A percentile compares a stretch with the other conserved stretches of the same genome.
Conservation (phyloP, 2,329 filamentous ascomycete genomes). For the Penicillium occitanis region DNA sequence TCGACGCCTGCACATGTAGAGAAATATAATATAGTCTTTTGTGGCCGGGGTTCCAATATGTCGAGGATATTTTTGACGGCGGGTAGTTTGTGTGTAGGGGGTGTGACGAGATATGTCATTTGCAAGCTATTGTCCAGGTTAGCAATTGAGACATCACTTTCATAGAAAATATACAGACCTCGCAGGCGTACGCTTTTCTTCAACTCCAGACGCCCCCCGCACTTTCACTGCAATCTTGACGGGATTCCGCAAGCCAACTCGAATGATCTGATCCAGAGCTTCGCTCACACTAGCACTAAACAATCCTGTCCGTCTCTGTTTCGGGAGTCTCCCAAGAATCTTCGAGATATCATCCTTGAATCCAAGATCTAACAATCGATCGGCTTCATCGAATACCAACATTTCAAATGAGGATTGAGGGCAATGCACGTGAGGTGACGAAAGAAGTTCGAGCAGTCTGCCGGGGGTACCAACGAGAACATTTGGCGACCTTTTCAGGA, state of each 20-base stretch:
- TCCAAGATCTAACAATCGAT: slow-evolving; percentile 85
- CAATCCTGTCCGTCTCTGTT: slow-evolving; percentile 87
- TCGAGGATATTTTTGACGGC: slow-evolving; percentile 69
- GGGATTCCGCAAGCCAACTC: slow-evolving; percentile 87
- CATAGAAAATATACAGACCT: slow-evolving; percentile 43
- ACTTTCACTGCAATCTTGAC: slow-evolving; percentile 95
- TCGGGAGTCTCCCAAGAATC: slow-evolving; percentile 80
- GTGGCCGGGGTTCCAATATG: slow-evolving; percentile 68
- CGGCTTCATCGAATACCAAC: slow-evolving; percentile 90
- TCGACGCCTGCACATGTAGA: slow-evolving; percentile 94
- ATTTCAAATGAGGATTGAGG: slow-evolving; percentile 87
- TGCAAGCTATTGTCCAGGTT: slow-evolving; percentile 59
- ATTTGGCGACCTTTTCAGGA: slow-evolving; percentile 82
- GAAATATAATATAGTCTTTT: slow-evolving; percentile 86
- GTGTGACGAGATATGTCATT: slow-evolving; percentile 78
- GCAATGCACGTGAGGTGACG: slow-evolving; percentile 82
- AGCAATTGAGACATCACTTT: slow-evolving; percentile 16
- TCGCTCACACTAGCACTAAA: slow-evolving; percentile 97
- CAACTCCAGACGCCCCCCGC: slow-evolving; percentile 68
- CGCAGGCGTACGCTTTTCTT: slow-evolving; percentile 86
- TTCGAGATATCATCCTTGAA: slow-evolving; percentile 89
- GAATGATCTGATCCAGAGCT: slow-evolving; percentile 87
- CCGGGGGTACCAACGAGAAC: slow-evolving; percentile 89
- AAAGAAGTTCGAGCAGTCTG: slow-evolving; percentile 80
- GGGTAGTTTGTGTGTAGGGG: slow-evolving; percentile 77